These are phyloP conservation scores for Zygotorulaspora sp. DNA, from an alignment of 805 yeast species.

Conservation along the genomic window DNA sequence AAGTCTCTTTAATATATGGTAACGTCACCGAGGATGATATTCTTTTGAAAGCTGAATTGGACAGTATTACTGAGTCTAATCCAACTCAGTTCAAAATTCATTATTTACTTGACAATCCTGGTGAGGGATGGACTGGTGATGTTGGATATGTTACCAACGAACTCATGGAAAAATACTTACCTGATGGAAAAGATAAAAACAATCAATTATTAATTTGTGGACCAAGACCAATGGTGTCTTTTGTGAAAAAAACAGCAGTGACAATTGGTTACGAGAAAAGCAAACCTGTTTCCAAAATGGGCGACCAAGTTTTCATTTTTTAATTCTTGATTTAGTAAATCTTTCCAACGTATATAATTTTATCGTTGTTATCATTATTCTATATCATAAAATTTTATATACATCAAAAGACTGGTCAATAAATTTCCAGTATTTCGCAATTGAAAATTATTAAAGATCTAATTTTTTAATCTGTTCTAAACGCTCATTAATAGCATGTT, in stretches of 20 bases:
- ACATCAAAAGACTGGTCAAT: slow-evolving; percentile 1
- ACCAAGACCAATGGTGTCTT: slow-evolving; percentile 87
- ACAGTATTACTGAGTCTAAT: slow-evolving; percentile 52
- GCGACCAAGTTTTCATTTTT: slow-evolving; percentile 86
- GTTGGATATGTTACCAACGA: slow-evolving; percentile 79
- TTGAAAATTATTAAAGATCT: slow-evolving; percentile 15
- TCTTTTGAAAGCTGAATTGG: slow-evolving; percentile 74
- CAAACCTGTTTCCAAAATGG: slow-evolving; percentile 81
- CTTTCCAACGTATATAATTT: too few relatives aligned
- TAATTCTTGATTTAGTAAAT: too few relatives aligned
- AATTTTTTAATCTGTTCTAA: slow-evolving; percentile 43
- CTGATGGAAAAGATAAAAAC: slow-evolving; percentile 50
- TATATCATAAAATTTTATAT: slow-evolving; percentile 3
- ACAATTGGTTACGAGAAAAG: slow-evolving; percentile 77
- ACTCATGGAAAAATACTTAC: slow-evolving; percentile 57
- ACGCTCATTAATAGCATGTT: slow-evolving; percentile 41
- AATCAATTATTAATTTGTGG: slow-evolving; percentile 79
- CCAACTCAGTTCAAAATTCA: slow-evolving; percentile 59
- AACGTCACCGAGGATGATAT: slow-evolving; percentile 78
- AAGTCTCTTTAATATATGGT: slow-evolving; percentile 72
- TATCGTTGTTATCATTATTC: slow-evolving; percentile 1
- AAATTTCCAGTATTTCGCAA: not conserved
- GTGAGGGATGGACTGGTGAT: slow-evolving; percentile 66
- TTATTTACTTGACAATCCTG: slow-evolving; percentile 66
- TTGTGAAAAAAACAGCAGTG: slow-evolving; percentile 74